Evolutionary conservation across 441 rosid genomes (phyloP).

Genomic region (Kokia cookei): DNA sequence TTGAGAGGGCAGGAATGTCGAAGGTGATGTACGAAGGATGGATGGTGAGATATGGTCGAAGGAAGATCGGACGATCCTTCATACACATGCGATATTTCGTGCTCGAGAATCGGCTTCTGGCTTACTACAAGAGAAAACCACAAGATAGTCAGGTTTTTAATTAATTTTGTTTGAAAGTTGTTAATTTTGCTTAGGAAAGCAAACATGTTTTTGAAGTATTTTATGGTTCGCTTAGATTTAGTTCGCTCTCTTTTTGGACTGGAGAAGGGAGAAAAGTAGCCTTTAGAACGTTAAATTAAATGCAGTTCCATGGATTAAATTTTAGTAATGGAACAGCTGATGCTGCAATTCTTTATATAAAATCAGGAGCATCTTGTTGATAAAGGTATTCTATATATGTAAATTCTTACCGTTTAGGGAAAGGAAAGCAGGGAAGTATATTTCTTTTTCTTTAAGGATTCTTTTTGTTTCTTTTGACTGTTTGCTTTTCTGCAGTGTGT

Average conservation of each 20-base stretch:
- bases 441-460: not conserved
- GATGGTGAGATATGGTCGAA: slow-evolving; percentile 97
- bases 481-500: not conserved
- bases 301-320: not conserved
- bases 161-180: not conserved
- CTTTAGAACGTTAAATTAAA: not conserved
- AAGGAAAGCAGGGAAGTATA: not conserved
- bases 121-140: slow-evolving; percentile 96
- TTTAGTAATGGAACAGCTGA: not conserved
- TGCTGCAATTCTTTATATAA: slow-evolving; percentile 8
- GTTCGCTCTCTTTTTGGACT: not conserved
- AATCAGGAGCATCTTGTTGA: slow-evolving; percentile 10
- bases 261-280: not conserved
- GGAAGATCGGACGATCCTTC: slow-evolving; percentile 92
- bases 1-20: slow-evolving; percentile 41
- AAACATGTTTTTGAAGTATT: not conserved
- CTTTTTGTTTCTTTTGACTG: not conserved
- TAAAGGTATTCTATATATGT: not conserved
- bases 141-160: slow-evolving; percentile 72
- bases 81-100: slow-evolving; percentile 96
- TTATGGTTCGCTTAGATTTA: not conserved
- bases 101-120: slow-evolving; percentile 82
- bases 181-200: not conserved
- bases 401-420: not conserved
- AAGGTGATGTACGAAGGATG: slow-evolving; percentile 93